Base-by-base conservation (phyloP, 805 yeast genomes). In the Pichia scutulata region DNA sequence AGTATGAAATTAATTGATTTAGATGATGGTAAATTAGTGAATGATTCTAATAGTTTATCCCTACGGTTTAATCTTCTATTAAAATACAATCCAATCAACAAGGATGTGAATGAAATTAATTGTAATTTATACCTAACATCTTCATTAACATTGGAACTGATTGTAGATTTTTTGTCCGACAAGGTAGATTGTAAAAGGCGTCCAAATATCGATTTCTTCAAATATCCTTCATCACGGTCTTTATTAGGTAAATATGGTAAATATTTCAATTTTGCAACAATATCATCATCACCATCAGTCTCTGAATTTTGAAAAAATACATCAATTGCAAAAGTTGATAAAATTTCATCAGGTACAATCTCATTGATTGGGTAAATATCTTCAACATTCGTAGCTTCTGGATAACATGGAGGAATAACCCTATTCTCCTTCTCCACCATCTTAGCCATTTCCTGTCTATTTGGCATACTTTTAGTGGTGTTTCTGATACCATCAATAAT, bases 21-120 rank as follows among this genome's bases (percentile, higher is more conserved):
- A 51, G 86, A 89, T 2, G 96, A 79, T 19, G 96, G 89, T n/a
- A 92, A 87, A 52, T 76, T 74, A 58, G 82, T 79, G 57, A 87
- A 74, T 59, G 75, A 74, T 57, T 80, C 80, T 54, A 81, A 59
- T 43, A 92, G 72, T 47, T 75, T 73, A 45, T 74, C 74, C 58
- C 82, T 81, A 64, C 80, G 81, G 52, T 70, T 73, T 50, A 76
- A 74, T 55, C 95, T 78, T 62, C 89, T 80, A 68, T 85, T 80
- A 47, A 77, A 78, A 66, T 86, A 90, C 10, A 89, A 77, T 12
- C 96, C 97, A 61, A 89, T 67, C 49, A 93, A 71, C 41, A 89
- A 70, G 6, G 97, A 83, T 26, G 87, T 80, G 59, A 87, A 89
- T 67, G 84, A 87, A n/a, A 89, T 66, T 52, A 88, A 68, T 65